Evolutionary conservation across 169 alveolate species (phyloP).

Genomic region (Miamiensis avidus): DNA sequence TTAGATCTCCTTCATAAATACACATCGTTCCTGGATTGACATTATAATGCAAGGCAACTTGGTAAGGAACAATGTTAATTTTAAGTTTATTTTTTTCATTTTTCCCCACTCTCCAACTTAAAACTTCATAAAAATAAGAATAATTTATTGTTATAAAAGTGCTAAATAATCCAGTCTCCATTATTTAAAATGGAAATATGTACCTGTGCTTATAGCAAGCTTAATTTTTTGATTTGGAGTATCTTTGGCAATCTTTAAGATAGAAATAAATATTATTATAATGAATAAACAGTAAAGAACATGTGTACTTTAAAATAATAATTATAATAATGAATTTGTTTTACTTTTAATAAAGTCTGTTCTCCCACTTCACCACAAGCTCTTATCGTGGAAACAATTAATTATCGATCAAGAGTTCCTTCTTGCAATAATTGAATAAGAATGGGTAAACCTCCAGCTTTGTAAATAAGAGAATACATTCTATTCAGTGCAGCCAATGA

Average conservation of each 20-base stretch:
- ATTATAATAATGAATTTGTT: no score
- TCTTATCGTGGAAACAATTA: slow-evolving; percentile 21
- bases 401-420: slow-evolving; percentile 14
- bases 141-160: no score
- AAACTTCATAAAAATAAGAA: no score
- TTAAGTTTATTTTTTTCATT: slow-evolving; percentile 14
- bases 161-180: neutral
- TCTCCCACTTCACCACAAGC: slow-evolving; percentile 30
- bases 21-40: slow-evolving; percentile 32
- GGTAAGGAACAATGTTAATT: slow-evolving; percentile 11
- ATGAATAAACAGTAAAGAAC: neutral
- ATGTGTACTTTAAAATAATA: neutral
- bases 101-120: slow-evolving; percentile 22
- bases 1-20: slow-evolving; percentile 12
- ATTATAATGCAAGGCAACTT: slow-evolving; percentile 15
- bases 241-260: slow-evolving; percentile 1
- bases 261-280: no score
- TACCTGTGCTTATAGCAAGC: slow-evolving; percentile 19
- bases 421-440: slow-evolving; percentile 9
- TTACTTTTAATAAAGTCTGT: slow-evolving; percentile 12
- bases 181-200: no score
- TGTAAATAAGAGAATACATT: slow-evolving; percentile 17
- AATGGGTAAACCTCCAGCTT: slow-evolving; percentile 17
- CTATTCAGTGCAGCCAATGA: slow-evolving; percentile 20
- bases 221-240: slow-evolving; percentile 18